A percentile compares a stretch with the other conserved stretches of the same genome.
Conservation (phyloP, 2,329 filamentous ascomycete genomes). For the Colletotrichum eremochloae region DNA sequence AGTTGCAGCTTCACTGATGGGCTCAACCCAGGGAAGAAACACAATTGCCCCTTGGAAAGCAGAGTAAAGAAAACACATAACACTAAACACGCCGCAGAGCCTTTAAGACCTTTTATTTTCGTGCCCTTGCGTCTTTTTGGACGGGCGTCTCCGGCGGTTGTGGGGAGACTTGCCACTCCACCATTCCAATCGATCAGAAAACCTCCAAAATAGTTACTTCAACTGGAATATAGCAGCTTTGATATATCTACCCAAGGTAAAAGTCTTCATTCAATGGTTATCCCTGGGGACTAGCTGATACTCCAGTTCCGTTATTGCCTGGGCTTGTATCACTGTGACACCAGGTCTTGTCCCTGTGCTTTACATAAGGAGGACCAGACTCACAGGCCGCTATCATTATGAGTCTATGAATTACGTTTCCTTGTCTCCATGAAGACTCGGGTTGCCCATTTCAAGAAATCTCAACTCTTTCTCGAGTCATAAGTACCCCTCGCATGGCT, state of each 20-base stretch:
- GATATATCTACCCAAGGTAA: not conserved
- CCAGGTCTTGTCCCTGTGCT: not conserved
- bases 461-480: not conserved
- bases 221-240: not conserved
- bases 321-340: not conserved
- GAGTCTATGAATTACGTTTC: too few species aligned
- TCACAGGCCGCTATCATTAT: not conserved
- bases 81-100: not conserved
- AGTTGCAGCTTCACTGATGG: not conserved
- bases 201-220: not conserved
- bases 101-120: not conserved
- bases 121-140: not conserved
- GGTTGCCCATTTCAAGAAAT: not conserved
- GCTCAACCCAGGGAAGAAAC: not conserved
- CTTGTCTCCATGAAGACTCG: not conserved
- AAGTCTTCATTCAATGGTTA: not conserved
- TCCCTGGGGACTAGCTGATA: not conserved
- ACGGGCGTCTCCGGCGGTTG: not conserved
- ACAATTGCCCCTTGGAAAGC: not conserved
- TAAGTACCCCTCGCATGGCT: not conserved
- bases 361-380: not conserved
- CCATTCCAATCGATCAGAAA: not conserved
- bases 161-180: not conserved
- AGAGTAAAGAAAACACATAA: not conserved
- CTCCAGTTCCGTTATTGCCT: not conserved